Base-by-base conservation (phyloP, 768 basidiomycete genomes). In the Lactarius trivialis region DNA sequence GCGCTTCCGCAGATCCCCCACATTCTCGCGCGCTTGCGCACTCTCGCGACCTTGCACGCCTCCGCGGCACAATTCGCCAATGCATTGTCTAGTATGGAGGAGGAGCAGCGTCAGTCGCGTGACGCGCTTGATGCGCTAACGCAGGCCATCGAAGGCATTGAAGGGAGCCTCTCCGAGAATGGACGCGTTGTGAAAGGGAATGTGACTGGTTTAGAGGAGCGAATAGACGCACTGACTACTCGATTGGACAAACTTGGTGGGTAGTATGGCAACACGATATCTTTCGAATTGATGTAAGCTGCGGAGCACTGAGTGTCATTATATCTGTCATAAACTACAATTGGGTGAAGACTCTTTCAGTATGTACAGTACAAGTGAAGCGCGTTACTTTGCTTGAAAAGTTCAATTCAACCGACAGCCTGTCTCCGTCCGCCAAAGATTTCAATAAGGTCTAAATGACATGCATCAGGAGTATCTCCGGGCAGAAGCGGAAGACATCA, bases 1-100 rank as follows among this genome's bases (percentile, higher is more conserved):
- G 79, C 84, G 0, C 78, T 92, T 1, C 88, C 90, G 0, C 89
- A 91, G 65, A 88, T 92, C 49, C 90, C 95, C 2, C 93, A 97
- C 67, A 88, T 99, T 26, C 81, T 99, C 28, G 85, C 89, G 4
- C 89, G 96, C 15, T 75, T 99, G 39, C 85, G 91, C 41, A 94
- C 93, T 11, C 79, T 99, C 4, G 85, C 91, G 9, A 71, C 83
- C 0, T 73, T 99, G 62, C 96, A 99, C 69, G 80, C 86, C 0
- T 85, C 89, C 53, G 92, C 96, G 0, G 81, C 86, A 1, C 82
- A 86, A 28, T 94, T 98, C 68, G 82, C 87, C 56, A 79, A 76
- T 24, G 83, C 85, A 2, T 76, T 98, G 4, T 74, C 79, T 17
- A 72, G 78, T 53, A 75, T 95, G 34, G 88, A 91, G 71, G 83